Percentiles rank a stretch among this genome's conserved stretches.
Conservation (phyloP, 176 grass and related monocot genomes). For the Cymbopogon citratus region DNA sequence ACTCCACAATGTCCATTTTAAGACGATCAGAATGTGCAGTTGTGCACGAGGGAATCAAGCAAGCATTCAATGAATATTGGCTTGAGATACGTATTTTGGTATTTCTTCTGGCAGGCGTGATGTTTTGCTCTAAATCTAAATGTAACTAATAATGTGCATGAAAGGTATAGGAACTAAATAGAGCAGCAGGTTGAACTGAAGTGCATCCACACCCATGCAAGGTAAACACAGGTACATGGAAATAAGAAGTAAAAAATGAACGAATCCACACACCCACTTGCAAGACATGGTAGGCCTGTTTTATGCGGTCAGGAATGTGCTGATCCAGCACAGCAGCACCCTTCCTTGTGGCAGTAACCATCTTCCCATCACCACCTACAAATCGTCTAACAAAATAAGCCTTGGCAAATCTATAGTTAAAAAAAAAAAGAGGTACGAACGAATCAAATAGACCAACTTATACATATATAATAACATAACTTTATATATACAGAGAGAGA, state of each 20-base stretch:
- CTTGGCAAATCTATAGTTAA: too few species aligned
- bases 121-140: neutral
- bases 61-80: neutral
- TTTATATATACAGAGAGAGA: neutral
- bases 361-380: constrained; percentile 44
- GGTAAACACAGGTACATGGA: neutral
- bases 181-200: neutral
- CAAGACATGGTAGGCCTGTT: constrained; percentile 76
- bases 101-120: neutral
- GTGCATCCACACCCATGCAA: neutral
- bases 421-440: neutral
- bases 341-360: constrained; percentile 79
- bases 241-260: neutral
- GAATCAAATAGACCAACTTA: neutral
- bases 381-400: neutral
- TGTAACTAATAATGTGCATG: neutral
- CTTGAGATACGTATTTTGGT: neutral
- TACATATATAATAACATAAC: neutral
- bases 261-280: constrained; percentile 60
- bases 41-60: neutral
- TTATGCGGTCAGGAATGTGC: constrained; percentile 66
- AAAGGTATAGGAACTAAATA: neutral
- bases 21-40: too few species aligned
- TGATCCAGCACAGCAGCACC: constrained; percentile 70
- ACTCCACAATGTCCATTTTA: neutral